These are phyloP conservation scores for Lachancea nothofagi DNA, from an alignment of 805 yeast genomes.

Conservation along the genomic window DNA sequence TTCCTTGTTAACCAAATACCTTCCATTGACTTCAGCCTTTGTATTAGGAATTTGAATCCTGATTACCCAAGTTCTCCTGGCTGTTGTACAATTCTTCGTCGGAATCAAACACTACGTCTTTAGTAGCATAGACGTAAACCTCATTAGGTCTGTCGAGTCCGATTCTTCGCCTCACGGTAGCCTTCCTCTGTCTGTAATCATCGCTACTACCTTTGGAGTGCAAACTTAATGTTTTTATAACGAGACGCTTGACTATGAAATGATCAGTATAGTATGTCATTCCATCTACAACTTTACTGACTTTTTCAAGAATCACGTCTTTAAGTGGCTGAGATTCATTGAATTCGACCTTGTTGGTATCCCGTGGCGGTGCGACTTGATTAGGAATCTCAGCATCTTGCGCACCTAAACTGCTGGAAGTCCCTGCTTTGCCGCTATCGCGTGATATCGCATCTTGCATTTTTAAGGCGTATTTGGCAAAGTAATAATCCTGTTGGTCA, in stretches of 20 bases:
- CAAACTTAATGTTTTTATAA: constrained; percentile 44
- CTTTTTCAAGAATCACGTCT: constrained; percentile 12
- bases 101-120: constrained; percentile 38
- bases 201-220: constrained; percentile 25
- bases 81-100: constrained; percentile 19
- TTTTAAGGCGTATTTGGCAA: constrained; percentile 27
- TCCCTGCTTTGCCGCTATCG: constrained; percentile 10
- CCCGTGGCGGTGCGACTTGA: not conserved
- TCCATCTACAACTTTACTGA: constrained; percentile 33
- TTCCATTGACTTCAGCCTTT: too few relatives aligned
- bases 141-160: constrained; percentile 31
- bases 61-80: not conserved
- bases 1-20: not conserved
- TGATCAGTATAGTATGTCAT: constrained; percentile 46
- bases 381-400: not conserved
- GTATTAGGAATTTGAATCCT: too few relatives aligned
- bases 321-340: constrained; percentile 6
- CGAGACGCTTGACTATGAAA: constrained; percentile 52
- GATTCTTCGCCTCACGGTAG: constrained; percentile 24
- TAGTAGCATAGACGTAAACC: constrained; percentile 40
- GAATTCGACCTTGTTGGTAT: constrained; percentile 8
- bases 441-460: constrained; percentile 26
- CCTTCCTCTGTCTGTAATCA: constrained; percentile 18
- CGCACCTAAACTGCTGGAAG: not conserved
- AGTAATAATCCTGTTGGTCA: constrained; percentile 36